Evolutionary conservation across 1,284 basidiomycete species (phyloP).

Genomic region (Boletus sp.): DNA sequence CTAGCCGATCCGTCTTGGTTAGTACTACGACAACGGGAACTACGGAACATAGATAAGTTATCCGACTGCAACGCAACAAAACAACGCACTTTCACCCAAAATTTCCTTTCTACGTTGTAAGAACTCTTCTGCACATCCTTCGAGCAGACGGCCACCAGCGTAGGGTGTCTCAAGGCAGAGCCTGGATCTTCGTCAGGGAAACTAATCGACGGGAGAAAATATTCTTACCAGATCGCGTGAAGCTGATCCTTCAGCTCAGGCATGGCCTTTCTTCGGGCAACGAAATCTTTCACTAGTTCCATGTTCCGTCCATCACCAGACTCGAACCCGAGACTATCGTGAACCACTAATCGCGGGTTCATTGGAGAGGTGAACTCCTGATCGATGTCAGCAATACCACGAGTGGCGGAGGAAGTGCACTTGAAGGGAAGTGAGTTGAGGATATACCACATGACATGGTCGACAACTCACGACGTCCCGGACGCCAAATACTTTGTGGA

Average conservation of each 20-base stretch:
- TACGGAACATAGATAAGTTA: neutral
- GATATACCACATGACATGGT: neutral
- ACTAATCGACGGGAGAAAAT: neutral
- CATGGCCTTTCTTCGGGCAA: constrained; percentile 4
- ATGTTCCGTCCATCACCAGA: constrained; percentile 13
- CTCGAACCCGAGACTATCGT: constrained; percentile 22
- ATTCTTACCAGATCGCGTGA: constrained; percentile 19
- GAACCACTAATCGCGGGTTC: constrained; percentile 16
- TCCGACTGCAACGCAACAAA: neutral
- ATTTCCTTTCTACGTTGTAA: constrained; percentile 9
- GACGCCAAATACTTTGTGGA: constrained; percentile 15
- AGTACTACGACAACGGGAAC: constrained; percentile 21
- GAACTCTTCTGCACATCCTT: constrained; percentile 16
- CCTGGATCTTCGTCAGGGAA: constrained; percentile 3
- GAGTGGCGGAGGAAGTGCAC: neutral
- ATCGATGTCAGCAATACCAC: constrained; percentile 11
- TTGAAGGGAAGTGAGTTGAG: neutral
- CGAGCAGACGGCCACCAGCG: constrained; percentile 15
- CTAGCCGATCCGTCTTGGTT: constrained; percentile 14
- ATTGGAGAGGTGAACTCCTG: constrained; percentile 6
- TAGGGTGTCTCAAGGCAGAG: constrained; percentile 15
- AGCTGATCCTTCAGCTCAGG: constrained; percentile 10
- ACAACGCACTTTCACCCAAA: constrained; percentile 11
- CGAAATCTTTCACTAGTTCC: constrained; percentile 5
- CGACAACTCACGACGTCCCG: constrained; percentile 9